Conservation (phyloP, 495 filamentous ascomycete genomes). For the Penicillium soppii region DNA sequence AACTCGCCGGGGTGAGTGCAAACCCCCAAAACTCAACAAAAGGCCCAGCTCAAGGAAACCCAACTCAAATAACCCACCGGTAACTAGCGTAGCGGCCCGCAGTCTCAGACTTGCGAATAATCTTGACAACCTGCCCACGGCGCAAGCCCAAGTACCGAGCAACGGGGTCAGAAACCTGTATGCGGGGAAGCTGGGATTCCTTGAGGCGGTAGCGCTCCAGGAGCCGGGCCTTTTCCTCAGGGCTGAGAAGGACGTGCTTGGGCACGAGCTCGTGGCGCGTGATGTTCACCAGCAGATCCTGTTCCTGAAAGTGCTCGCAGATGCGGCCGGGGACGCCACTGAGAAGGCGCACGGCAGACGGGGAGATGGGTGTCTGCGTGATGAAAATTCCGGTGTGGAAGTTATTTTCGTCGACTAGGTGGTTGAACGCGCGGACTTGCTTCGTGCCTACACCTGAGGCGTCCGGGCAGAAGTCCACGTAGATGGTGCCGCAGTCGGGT, state of each 20-base stretch:
- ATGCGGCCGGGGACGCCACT: conserved; percentile 75
- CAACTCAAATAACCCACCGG: conserved; percentile 59
- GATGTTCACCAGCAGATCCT: conserved; percentile 96
- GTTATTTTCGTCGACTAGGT: conserved; percentile 71
- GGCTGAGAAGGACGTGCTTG: conserved; percentile 84
- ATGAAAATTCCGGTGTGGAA: conserved; percentile 89
- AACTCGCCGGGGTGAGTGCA: not conserved
- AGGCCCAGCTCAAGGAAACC: not conserved
- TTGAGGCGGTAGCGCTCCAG: conserved; percentile 89
- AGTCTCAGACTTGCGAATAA: conserved; percentile 77
- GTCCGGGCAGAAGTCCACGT: conserved; percentile 86
- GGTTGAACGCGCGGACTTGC: conserved; percentile 85
- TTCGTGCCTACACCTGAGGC: conserved; percentile 73
- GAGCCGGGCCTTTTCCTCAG: conserved; percentile 81
- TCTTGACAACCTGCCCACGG: conserved; percentile 96
- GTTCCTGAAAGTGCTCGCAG: conserved; percentile 92
- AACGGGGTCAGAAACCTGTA: conserved; percentile 87
- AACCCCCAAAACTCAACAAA: not conserved
- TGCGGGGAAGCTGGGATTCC: conserved; percentile 94
- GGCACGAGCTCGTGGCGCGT: conserved; percentile 97
- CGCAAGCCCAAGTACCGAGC: conserved; percentile 88
- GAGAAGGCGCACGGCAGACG: conserved; percentile 66
- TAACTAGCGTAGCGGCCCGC: conserved; percentile 61
- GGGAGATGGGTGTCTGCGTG: conserved; percentile 74
- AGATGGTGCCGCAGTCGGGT: conserved; percentile 80